Evolutionary conservation across 805 yeast genomes (phyloP).

Genomic region (Ogataea polymorpha): DNA sequence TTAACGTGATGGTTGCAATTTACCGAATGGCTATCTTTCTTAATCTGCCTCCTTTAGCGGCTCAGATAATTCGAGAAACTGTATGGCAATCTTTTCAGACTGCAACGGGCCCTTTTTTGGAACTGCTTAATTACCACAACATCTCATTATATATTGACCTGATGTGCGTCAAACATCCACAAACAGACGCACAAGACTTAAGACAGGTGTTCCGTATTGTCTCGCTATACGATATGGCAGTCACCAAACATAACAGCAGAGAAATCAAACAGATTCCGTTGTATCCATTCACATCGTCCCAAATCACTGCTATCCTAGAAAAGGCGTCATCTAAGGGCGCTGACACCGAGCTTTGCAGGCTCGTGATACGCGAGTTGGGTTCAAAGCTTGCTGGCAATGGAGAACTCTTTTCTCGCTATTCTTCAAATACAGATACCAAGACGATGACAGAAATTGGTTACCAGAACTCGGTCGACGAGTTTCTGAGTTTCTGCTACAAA

Average conservation of each 20-base stretch:
- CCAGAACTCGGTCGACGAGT: constrained; percentile 22
- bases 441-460: constrained; percentile 14
- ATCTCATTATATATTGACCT: constrained; percentile 13
- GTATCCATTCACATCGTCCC: constrained; percentile 11
- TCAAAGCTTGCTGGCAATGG: constrained; percentile 6
- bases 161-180: constrained; percentile 13
- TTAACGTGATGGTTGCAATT: constrained; percentile 1
- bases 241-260: constrained; percentile 6
- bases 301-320: constrained; percentile 10
- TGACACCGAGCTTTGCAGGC: neutral
- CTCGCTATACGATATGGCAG: constrained; percentile 12
- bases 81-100: neutral
- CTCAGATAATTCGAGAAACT: constrained; percentile 3
- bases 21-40: constrained; percentile 7
- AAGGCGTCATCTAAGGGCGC: constrained; percentile 2
- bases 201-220: constrained; percentile 8
- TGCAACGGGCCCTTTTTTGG: neutral
- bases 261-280: constrained; percentile 3
- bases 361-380: constrained; percentile 15
- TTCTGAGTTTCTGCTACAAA: constrained; percentile 28
- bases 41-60: neutral
- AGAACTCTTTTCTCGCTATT: constrained; percentile 1
- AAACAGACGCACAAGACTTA: constrained; percentile 7
- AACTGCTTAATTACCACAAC: constrained; percentile 3
- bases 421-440: neutral